Percentiles rank a stretch among this genome's conserved stretches.
Conservation (phyloP, 805 yeast species). For the Clavispora santaluciae region DNA sequence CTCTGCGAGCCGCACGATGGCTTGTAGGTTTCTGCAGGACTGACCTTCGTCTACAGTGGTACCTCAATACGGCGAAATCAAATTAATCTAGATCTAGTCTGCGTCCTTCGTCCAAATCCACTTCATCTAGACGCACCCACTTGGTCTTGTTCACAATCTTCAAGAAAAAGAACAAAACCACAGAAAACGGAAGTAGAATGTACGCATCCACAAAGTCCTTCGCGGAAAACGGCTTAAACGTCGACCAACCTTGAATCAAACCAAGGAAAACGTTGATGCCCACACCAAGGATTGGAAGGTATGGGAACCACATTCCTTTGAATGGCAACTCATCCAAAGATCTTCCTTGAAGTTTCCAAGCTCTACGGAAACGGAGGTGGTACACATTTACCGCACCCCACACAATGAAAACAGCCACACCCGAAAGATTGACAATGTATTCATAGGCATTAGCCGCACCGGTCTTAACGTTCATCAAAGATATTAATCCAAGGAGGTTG, state of each 20-base stretch:
- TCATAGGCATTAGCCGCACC: conserved; percentile 58
- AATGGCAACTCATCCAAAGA: conserved; percentile 30
- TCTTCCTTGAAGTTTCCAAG: conserved; percentile 36
- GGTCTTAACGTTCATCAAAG: conserved; percentile 51
- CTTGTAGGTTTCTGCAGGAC: conserved; percentile 1
- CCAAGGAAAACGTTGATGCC: conserved; percentile 48
- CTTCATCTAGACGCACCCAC: conserved; percentile 38
- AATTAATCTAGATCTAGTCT: conserved; percentile 30
- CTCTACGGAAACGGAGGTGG: conserved; percentile 52
- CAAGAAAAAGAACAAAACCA: conserved; percentile 35
- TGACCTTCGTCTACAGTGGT: too few relatives aligned
- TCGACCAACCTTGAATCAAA: conserved; percentile 63
- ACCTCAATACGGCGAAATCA: background rate
- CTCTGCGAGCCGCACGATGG: conserved; percentile 12
- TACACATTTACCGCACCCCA: conserved; percentile 59
- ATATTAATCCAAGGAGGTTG: conserved; percentile 50
- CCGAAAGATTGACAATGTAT: conserved; percentile 59
- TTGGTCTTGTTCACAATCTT: conserved; percentile 36
- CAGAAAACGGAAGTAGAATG: conserved; percentile 55
- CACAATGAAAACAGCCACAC: conserved; percentile 63
- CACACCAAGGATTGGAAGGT: conserved; percentile 45
- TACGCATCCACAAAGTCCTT: conserved; percentile 51
- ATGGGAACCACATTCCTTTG: conserved; percentile 45
- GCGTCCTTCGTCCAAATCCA: conserved; percentile 50
- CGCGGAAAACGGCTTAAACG: conserved; percentile 52